Conservation (phyloP, 768 basidiomycete species). For the Mycena maculata region DNA sequence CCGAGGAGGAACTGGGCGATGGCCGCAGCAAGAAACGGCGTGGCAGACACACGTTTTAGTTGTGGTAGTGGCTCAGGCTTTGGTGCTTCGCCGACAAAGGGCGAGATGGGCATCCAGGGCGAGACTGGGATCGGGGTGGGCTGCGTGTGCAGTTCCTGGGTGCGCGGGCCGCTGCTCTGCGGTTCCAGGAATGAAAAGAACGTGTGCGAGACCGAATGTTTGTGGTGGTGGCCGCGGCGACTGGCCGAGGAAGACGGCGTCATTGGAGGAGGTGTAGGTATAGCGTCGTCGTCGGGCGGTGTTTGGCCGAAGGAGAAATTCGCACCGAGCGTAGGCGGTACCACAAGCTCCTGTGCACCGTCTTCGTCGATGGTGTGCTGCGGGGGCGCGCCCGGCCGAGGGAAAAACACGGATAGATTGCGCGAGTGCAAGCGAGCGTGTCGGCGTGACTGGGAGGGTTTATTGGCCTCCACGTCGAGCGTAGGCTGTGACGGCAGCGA, state of each 20-base stretch:
- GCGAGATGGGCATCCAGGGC: slow-evolving; percentile 73
- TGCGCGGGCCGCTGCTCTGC: slow-evolving; percentile 44
- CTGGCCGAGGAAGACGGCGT: slow-evolving; percentile 49
- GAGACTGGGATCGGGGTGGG: slow-evolving; percentile 73
- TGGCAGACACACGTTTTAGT: slow-evolving; percentile 2
- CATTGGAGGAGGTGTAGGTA: slow-evolving; percentile 49
- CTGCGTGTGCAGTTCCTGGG: slow-evolving; percentile 62
- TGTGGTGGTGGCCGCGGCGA: slow-evolving; percentile 87
- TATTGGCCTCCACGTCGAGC: slow-evolving; percentile 34
- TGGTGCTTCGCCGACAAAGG: slow-evolving; percentile 49
- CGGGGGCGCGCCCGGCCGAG: slow-evolving; percentile 75
- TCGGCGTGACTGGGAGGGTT: slow-evolving; percentile 41
- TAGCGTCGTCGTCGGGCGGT: slow-evolving; percentile 44
- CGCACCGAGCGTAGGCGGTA: slow-evolving; percentile 56
- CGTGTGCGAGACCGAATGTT: slow-evolving; percentile 93
- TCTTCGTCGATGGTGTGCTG: slow-evolving; percentile 74
- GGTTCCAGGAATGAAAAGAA: slow-evolving; percentile 97
- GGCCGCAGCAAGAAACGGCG: slow-evolving; percentile 59
- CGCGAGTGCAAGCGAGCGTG: slow-evolving; percentile 88
- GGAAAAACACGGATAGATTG: slow-evolving; percentile 93
- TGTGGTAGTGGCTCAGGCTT: slow-evolving; percentile 45
- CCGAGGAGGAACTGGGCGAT: slow-evolving; percentile 82
- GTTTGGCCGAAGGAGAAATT: slow-evolving; percentile 47
- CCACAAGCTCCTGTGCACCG: slow-evolving; percentile 63
- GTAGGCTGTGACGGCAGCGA: slow-evolving; percentile 34